Percentiles rank a stretch among this genome's conserved stretches.
Conservation (phyloP, 345 rosid genomes). For the Punica granatum region DNA sequence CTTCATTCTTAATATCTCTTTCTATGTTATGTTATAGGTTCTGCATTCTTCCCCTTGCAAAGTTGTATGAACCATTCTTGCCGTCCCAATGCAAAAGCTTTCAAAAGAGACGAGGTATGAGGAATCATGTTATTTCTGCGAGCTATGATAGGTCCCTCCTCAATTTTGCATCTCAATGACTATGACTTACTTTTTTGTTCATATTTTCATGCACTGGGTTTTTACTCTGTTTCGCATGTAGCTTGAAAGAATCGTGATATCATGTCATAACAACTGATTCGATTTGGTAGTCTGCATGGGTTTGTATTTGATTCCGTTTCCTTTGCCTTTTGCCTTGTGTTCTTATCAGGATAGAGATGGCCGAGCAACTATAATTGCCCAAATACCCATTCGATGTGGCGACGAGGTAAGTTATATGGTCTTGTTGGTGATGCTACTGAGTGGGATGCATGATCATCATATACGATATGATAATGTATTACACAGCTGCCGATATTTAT, state of each 20-base stretch:
- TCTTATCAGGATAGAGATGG: conserved; percentile 77
- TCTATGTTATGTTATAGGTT: conserved; percentile 30
- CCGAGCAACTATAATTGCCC: conserved; percentile 66
- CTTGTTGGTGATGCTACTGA: too few species aligned
- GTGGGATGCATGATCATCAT: background rate
- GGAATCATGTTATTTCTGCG: background rate
- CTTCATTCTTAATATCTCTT: background rate
- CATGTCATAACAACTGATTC: background rate
- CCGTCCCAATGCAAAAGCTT: conserved; percentile 81
- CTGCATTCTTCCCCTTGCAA: conserved; percentile 90
- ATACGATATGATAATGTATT: background rate
- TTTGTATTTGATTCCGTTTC: background rate
- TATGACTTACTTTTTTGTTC: too few species aligned
- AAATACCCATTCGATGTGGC: conserved; percentile 44
- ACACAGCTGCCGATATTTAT: too few species aligned
- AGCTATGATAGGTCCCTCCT: too few species aligned
- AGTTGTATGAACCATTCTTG: conserved; percentile 97
- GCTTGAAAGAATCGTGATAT: too few species aligned
- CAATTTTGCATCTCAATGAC: too few species aligned
- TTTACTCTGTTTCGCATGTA: too few species aligned
- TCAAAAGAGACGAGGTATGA: conserved; percentile 86
- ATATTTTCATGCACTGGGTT: too few species aligned
- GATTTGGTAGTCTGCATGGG: background rate
- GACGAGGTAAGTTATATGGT: conserved; percentile 50
- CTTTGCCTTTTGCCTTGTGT: background rate